Evolutionary conservation across 2,329 filamentous ascomycete species (phyloP).

Genomic region (Cercospora berteroae): DNA sequence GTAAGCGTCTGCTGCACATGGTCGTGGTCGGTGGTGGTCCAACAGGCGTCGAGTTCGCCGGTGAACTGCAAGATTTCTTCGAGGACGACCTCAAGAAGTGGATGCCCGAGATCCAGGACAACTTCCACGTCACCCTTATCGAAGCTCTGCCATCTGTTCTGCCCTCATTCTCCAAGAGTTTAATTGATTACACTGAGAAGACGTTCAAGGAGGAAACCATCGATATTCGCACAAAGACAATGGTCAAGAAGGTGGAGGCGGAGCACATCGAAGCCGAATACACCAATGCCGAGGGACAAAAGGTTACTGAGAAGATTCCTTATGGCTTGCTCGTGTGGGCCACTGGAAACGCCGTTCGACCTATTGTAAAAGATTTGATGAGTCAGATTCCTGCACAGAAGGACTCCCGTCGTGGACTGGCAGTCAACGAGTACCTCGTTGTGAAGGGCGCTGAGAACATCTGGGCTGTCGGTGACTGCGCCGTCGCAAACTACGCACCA

Average conservation of each 20-base stretch:
- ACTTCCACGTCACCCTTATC: conserved; percentile 96
- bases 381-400: conserved; percentile 88
- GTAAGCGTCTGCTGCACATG: conserved; percentile 96
- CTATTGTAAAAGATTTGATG: conserved; percentile 89
- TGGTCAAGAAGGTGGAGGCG: conserved; percentile 96
- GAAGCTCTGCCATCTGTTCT: conserved; percentile 93
- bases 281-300: conserved; percentile 77
- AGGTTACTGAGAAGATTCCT: conserved; percentile 76
- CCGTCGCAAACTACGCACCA: conserved; percentile 93
- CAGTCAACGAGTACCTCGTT: conserved; percentile 97
- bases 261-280: conserved; percentile 89
- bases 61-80: conserved; percentile 98
- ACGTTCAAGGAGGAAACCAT: conserved; percentile 99
- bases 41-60: conserved; percentile 96
- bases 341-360: conserved; percentile 90
- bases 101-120: conserved; percentile 89
- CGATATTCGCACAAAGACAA: conserved; percentile 95
- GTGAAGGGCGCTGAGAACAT: conserved; percentile 96
- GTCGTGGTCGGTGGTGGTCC: conserved; percentile 83
- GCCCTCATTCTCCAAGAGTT: conserved; percentile 97
- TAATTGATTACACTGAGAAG: conserved; percentile 99
- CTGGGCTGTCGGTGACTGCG: conserved; percentile 97
- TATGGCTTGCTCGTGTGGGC: conserved; percentile 98
- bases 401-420: conserved; percentile 88
- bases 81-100: conserved; percentile 97